Evolutionary conservation across 75 land plant genomes (phyloP), one percentile per base, ranked within the genome.

Genomic region (Selaginella tamariscina): DNA sequence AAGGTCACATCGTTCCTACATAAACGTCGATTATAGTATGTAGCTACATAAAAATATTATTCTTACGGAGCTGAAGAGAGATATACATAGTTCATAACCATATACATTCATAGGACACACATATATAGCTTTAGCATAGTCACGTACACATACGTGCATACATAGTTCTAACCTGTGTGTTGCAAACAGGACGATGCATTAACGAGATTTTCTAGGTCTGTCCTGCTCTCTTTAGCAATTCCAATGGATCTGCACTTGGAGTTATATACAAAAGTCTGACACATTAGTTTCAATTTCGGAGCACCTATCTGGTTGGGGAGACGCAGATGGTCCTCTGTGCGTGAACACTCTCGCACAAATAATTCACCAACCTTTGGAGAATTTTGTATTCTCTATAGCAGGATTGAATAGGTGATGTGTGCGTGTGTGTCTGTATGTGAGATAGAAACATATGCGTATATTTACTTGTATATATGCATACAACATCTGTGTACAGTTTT

Each of bases 311-410:
- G 71, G 73, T 26, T 69, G 68, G 69, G 72, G 73, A 1, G 23
- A 21, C 29, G 27, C 2, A 1, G 24, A 59, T 2, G 70, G 63
- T 2, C 78, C 74, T 30, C 70, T 76, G 26, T 75, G 71, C 73
- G 70, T 73, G 57, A 81, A 78, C 70, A 92, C 90, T 2, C 80
- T 88, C 64, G 86, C 83, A 11, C 89, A 86, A 74, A 28, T 86
- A 27, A 62, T 77, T 21, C 81, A 76, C 31, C 82, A 86, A 55
- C 85, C 82, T 9, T 75, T 71, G 33, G 77, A 75, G 27, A 70
- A 76, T 55, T 73, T 69, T 18, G 76, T 72, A 24, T 73, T 92
- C 63, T 76, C 89, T 0, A 32, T 89, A 24, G 68, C 86, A 11
- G 84, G 78, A 33, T 66, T 92, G 32, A 80, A 80, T n/a, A n/a